Percentiles rank a stretch among this genome's conserved stretches.
Evolutionary conservation across 768 basidiomycete species (phyloP).

Genomic region (Amyloporia xantha): DNA sequence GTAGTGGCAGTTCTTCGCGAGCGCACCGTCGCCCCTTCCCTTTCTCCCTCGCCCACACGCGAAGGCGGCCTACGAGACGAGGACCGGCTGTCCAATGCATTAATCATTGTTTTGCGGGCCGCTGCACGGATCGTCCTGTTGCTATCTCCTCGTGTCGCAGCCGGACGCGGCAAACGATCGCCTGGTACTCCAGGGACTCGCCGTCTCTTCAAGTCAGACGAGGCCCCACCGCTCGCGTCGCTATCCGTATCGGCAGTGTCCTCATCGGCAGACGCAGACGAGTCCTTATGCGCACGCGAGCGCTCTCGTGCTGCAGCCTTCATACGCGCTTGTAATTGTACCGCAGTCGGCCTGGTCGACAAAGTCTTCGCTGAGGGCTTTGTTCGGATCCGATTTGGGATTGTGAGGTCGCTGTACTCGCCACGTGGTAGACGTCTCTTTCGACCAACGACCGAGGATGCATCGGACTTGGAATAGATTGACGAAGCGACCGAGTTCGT

Average conservation of each 20-base stretch:
- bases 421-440: conserved; percentile 21
- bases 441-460: conserved; percentile 17
- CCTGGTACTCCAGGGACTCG: conserved; percentile 2
- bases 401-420: not conserved
- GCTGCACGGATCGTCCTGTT: not conserved
- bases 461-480: conserved; percentile 13
- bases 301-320: not conserved
- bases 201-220: not conserved
- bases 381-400: not conserved
- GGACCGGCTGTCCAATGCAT: not conserved
- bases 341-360: not conserved
- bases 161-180: not conserved
- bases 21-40: not conserved
- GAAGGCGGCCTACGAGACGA: not conserved
- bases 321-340: conserved; percentile 1
- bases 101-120: not conserved
- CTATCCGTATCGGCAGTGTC: not conserved
- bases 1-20: not conserved
- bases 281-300: not conserved
- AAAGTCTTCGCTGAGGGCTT: not conserved
- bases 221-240: not conserved
- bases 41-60: not conserved
- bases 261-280: not conserved
- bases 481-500: conserved; percentile 19
- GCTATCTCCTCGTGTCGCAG: not conserved